Base-by-base conservation (phyloP, 2,329 filamentous ascomycete species). In the Arthrobotrys iridis region DNA sequence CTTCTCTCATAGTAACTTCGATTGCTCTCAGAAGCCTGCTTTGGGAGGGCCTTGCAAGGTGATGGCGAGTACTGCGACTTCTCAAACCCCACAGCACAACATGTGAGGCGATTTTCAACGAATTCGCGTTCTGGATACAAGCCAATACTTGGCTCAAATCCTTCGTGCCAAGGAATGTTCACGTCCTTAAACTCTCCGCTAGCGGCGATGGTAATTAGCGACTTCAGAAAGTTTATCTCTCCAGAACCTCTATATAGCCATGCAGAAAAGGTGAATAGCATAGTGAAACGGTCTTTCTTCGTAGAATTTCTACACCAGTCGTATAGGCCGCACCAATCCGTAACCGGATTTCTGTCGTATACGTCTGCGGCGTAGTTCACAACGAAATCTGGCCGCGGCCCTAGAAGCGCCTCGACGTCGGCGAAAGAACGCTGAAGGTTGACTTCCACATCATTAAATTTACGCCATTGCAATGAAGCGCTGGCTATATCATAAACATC, bases 401-500 rank as follows among this genome's bases (percentile, higher is more conserved):
- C n/a, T 6, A 15, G 0, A 18, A 35, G 15, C 7, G 1, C 2
- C 8, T 18, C 15, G 11, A 26, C 2, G 22, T n/a, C 3, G 13
- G 2, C 26, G 15, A 73, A 52, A 2, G 11, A 24, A 2, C 5
- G 2, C 5, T 0, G n/a, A 11, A 62, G n/a, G 20, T 62, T 11
- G 1, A 22, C 4, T 13, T 66, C 18, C 4, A 73, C 11, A 20
- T 66, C 52, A 2, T 62, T 55, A 8, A 2, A 18, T 8, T 20
- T 4, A 3, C 7, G 11, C 59, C 60, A 66, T 28, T 6, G 7
- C 10, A 55, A 55, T 3, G 45, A 57, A 0, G 46, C 18, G 24
- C 20, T 63, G 1, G 70, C 45, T 4, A 74, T 67, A 5, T 74
- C 62, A 20, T 37, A 45, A 15, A 58, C 48, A 18, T 41, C 15